Evolutionary conservation across 2,329 filamentous ascomycete genomes (phyloP), one percentile per base, ranked within the genome.

Genomic region (Alternaria alternata): DNA sequence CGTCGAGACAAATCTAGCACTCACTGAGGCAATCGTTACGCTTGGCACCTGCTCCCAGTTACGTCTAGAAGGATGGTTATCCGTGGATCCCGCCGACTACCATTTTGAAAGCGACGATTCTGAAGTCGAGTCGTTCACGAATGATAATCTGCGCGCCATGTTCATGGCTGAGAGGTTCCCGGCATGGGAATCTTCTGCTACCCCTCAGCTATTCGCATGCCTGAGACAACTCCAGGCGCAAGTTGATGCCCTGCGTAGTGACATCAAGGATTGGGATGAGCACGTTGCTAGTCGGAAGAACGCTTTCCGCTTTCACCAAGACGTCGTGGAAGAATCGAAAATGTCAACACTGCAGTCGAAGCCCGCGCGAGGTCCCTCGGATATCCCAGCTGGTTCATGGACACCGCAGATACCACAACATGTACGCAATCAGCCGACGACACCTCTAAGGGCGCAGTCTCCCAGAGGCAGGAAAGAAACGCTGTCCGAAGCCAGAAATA

Each of bases 31-130:
- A 1, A 83, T 98, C 43, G 86, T 96, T 28, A 91, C 92, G 66
- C 83, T 99, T 41, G 91, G 91, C 11, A 88, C 91, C 1, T 98
- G 95, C 69, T 91, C 93, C 6, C 91, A 92, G 64, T 90, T 97
- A 73, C 88, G 89, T 20, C 84, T 97, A 12, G 93, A 97, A 72
- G 91, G 91, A n/a, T 99, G 95, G 94, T 82, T 98, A 30, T 82
- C 94, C 6, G 89, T 92, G 16, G 88, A 90, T 54, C 91, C 91
- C 4, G 83, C 73, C 7, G 70, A 77, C 32, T 81, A 81, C 57
- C 68, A 75, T 24, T 80, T 80, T 58, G 62, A 69, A 39, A 66
- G 71, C 14, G 57, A 59, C 12, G 67, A 65, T 9, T 56, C 51
- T 16, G 74, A 74, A 42, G 57, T 69, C 18, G 65, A 70, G 14